phyloP scores from a whole-genome alignment of 139 green algal species.

The Ettlia oleoabundans region DNA sequence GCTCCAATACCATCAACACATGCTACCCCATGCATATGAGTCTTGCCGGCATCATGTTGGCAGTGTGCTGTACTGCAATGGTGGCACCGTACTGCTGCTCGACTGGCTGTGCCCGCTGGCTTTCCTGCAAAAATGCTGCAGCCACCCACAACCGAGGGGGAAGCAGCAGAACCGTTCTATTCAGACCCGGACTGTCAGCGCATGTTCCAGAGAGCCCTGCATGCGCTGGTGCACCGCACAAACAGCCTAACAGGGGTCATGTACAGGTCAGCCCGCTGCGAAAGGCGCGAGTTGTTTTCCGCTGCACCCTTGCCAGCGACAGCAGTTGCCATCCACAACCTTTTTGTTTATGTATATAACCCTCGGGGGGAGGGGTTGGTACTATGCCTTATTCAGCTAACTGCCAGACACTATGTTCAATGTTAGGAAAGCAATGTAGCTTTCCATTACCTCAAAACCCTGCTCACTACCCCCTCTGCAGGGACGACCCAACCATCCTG shows the following conservation, averaged over 20 bases:
- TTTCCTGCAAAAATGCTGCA: background rate
- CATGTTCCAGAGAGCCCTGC: conserved; percentile 60
- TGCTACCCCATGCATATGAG: too few species aligned
- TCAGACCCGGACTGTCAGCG: conserved; percentile 48
- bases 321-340: too few species aligned
- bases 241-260: conserved; percentile 64
- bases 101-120: too few species aligned
- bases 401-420: too few species aligned
- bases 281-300: too few species aligned
- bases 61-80: background rate
- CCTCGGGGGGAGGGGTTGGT: too few species aligned
- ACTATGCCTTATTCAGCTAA: too few species aligned
- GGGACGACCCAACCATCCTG: conserved; percentile 74
- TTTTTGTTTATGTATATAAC: too few species aligned
- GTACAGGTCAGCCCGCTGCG: conserved; percentile 52
- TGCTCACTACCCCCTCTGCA: conserved; percentile 7
- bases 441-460: background rate
- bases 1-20: too few species aligned
- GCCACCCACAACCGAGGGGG: background rate
- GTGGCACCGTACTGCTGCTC: background rate
- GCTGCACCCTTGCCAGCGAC: too few species aligned
- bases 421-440: too few species aligned
- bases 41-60: too few species aligned
- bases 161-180: conserved; percentile 55
- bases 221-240: conserved; percentile 37